A percentile compares a stretch with the other conserved stretches of the same genome.
Conservation (phyloP, 2,329 filamentous ascomycete species). For the Fusarium pseudonygamai region DNA sequence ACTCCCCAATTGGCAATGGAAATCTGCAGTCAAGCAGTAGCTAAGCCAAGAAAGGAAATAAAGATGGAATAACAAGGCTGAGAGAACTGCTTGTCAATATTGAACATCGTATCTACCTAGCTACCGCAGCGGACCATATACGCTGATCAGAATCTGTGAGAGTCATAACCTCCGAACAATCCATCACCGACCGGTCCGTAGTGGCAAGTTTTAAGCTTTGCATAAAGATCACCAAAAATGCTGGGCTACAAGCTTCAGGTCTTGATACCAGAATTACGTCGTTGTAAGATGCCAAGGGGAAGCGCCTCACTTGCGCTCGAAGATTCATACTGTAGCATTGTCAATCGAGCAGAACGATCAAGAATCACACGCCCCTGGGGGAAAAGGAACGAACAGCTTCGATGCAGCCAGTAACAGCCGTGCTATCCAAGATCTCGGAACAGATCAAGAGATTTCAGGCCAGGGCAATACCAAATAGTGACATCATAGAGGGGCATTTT, state of each 20-base stretch:
- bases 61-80: background rate
- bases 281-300: constrained; percentile 4
- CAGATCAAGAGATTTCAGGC: constrained; percentile 23
- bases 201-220: constrained; percentile 12
- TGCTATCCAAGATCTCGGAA: constrained; percentile 32
- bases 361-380: background rate
- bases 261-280: constrained; percentile 20
- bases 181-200: background rate
- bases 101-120: background rate
- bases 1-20: background rate
- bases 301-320: background rate
- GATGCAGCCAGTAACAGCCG: background rate
- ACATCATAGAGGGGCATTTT: constrained; percentile 29
- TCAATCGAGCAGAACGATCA: background rate
- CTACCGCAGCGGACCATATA: background rate
- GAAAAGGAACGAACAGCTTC: background rate
- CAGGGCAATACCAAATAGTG: constrained; percentile 6
- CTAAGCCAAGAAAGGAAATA: background rate
- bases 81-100: background rate
- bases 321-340: constrained; percentile 10
- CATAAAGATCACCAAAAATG: background rate
- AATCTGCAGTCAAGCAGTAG: background rate
- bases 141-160: background rate
- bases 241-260: background rate
- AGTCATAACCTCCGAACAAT: background rate